A percentile compares a stretch with the other conserved stretches of the same genome.
Conservation (phyloP, 1,284 basidiomycete species). For the Leccinum subspadiceum region DNA sequence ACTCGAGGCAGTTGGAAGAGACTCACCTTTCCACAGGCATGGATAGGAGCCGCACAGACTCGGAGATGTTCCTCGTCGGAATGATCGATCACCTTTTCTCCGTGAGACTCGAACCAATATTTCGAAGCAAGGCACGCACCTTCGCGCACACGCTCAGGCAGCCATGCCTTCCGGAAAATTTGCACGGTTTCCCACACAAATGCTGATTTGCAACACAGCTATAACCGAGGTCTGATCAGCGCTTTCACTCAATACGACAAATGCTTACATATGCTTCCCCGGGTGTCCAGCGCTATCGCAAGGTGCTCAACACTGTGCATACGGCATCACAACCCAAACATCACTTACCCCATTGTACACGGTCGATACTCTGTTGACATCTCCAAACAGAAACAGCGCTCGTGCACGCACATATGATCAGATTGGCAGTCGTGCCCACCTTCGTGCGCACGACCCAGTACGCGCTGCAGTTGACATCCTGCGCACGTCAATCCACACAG, state of each 20-base stretch:
- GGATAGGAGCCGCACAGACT: constrained; percentile 47
- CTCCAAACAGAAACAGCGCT: constrained; percentile 44
- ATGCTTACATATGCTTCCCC: constrained; percentile 49
- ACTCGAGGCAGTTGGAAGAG: not conserved
- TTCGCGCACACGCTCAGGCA: constrained; percentile 51
- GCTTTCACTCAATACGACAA: not conserved
- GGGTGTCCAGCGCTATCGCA: constrained; percentile 51
- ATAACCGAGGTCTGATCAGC: not conserved
- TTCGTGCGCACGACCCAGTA: constrained; percentile 44
- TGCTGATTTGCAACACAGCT: constrained; percentile 51
- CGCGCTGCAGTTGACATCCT: constrained; percentile 47
- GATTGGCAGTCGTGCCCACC: constrained; percentile 50
- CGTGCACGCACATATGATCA: constrained; percentile 42
- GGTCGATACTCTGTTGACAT: constrained; percentile 29
- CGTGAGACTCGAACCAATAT: not conserved
- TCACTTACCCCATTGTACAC: constrained; percentile 48
- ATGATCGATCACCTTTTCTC: constrained; percentile 42
- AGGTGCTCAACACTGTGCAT: not conserved
- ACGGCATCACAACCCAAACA: not conserved
- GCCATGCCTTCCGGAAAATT: constrained; percentile 42
- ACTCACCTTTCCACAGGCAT: constrained; percentile 53
- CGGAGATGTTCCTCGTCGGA: constrained; percentile 43
- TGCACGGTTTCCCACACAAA: constrained; percentile 50
- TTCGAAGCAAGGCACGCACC: constrained; percentile 28
- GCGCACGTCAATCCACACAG: constrained; percentile 49